A percentile compares a stretch with the other conserved stretches of the same genome.
These are phyloP conservation scores for Macrocybe gigantea DNA, from an alignment of 768 basidiomycete species.

Conservation along the genomic window DNA sequence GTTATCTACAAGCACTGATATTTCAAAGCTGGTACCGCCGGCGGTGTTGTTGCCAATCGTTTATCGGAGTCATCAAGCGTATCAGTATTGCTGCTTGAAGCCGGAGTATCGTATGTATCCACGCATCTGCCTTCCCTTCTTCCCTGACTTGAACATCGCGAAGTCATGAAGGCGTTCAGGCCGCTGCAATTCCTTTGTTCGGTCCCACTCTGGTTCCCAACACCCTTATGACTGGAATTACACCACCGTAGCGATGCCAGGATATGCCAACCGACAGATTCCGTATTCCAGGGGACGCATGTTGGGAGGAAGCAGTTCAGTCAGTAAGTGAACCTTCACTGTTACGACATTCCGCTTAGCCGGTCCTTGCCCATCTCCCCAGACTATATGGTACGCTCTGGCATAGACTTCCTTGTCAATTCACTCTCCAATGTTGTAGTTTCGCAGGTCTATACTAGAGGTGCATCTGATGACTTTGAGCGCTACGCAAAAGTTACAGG, in stretches of 20 bases:
- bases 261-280: slow-evolving; percentile 23
- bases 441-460: slow-evolving; percentile 21
- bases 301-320: slow-evolving; percentile 25
- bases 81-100: slow-evolving; percentile 1
- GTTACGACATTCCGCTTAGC: not conserved
- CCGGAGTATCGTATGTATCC: not conserved
- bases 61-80: slow-evolving; percentile 3
- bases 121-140: not conserved
- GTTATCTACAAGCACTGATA: not conserved
- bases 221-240: slow-evolving; percentile 28
- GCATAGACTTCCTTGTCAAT: too few relatives aligned
- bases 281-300: slow-evolving; percentile 26
- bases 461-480: slow-evolving; percentile 30
- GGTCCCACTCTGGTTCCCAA: slow-evolving; percentile 8
- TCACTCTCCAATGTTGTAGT: too few relatives aligned
- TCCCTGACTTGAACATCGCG: slow-evolving; percentile 4
- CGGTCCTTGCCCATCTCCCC: not conserved
- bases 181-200: slow-evolving; percentile 12
- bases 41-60: slow-evolving; percentile 6
- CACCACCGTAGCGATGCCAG: slow-evolving; percentile 23
- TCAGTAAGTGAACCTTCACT: slow-evolving; percentile 17
- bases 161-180: slow-evolving; percentile 12
- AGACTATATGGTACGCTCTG: slow-evolving; percentile 21
- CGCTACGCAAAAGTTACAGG: slow-evolving; percentile 24
- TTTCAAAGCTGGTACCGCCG: slow-evolving; percentile 5